Conservation (phyloP, 768 basidiomycete genomes). For the Tulasnella sp. region DNA sequence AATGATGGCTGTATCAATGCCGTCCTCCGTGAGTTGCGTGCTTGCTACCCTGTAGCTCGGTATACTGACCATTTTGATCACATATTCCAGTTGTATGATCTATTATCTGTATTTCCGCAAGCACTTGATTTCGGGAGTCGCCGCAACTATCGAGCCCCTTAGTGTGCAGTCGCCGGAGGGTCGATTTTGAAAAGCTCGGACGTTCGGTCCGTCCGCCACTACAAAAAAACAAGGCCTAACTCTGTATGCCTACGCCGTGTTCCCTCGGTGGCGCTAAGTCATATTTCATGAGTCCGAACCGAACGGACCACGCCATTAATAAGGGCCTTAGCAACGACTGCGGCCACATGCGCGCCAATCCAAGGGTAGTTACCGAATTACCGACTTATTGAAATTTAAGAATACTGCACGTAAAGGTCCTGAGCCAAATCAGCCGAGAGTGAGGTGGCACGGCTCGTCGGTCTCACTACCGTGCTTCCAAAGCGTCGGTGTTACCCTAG, state of each 20-base stretch:
- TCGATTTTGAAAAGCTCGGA: background rate
- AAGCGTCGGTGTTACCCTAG: background rate
- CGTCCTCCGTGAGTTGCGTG: conserved; percentile 66
- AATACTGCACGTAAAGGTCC: background rate
- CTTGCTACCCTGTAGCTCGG: background rate
- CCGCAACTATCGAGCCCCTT: background rate
- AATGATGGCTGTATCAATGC: conserved; percentile 97
- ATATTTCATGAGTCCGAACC: background rate
- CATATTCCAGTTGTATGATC: background rate
- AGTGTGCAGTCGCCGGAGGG: background rate
- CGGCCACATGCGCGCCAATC: background rate
- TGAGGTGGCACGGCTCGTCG: background rate
- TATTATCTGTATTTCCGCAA: background rate
- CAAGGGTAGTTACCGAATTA: background rate
- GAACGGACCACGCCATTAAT: background rate
- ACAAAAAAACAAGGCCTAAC: background rate
- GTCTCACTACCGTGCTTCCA: background rate
- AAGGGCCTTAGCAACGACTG: background rate
- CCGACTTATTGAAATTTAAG: background rate
- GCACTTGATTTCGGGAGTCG: background rate
- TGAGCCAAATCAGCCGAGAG: conserved; percentile 7
- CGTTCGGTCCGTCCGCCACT: background rate
- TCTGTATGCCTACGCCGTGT: background rate
- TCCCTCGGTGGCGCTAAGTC: background rate
- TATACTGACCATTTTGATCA: background rate